Conservation (phyloP, 345 rosid species). For the Populus tremula region DNA sequence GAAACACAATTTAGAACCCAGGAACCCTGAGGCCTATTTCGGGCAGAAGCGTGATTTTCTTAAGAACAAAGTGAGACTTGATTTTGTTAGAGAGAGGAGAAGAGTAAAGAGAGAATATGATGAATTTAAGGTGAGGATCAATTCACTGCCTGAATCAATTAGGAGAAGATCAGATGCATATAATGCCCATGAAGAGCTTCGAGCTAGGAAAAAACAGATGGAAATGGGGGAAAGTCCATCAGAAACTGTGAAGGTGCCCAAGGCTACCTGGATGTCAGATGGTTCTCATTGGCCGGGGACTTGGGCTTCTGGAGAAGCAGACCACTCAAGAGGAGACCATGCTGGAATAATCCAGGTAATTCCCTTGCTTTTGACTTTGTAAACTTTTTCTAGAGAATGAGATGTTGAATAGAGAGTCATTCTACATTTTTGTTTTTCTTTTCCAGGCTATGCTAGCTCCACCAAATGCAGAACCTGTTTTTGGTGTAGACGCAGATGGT, state of each 20-base stretch:
- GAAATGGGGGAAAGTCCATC: slow-evolving; percentile 44
- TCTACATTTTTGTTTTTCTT: neutral
- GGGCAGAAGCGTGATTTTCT: slow-evolving; percentile 69
- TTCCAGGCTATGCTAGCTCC: slow-evolving; percentile 80
- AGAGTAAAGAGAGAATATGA: slow-evolving; percentile 82
- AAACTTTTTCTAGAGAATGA: neutral
- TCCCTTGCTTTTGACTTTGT: neutral
- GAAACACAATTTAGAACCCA: slow-evolving; percentile 65
- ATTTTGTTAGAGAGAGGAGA: slow-evolving; percentile 76
- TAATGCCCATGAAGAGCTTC: slow-evolving; percentile 69
- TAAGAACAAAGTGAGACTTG: slow-evolving; percentile 68
- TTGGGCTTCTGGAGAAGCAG: slow-evolving; percentile 64
- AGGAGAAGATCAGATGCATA: slow-evolving; percentile 77
- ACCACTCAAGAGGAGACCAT: slow-evolving; percentile 68
- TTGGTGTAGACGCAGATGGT: slow-evolving; percentile 24
- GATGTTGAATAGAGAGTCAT: slow-evolving; percentile 1
- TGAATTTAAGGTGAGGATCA: slow-evolving; percentile 78
- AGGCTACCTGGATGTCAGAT: slow-evolving; percentile 88
- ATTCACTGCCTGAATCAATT: slow-evolving; percentile 64
- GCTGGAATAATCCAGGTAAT: slow-evolving; percentile 78
- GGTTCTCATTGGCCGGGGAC: slow-evolving; percentile 90
- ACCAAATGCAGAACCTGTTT: slow-evolving; percentile 64
- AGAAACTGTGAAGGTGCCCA: slow-evolving; percentile 43
- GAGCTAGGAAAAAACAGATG: slow-evolving; percentile 66
- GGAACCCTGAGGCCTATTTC: slow-evolving; percentile 77